Evolutionary conservation across 345 rosid genomes (phyloP).

Genomic region (Jatropha curcas): DNA sequence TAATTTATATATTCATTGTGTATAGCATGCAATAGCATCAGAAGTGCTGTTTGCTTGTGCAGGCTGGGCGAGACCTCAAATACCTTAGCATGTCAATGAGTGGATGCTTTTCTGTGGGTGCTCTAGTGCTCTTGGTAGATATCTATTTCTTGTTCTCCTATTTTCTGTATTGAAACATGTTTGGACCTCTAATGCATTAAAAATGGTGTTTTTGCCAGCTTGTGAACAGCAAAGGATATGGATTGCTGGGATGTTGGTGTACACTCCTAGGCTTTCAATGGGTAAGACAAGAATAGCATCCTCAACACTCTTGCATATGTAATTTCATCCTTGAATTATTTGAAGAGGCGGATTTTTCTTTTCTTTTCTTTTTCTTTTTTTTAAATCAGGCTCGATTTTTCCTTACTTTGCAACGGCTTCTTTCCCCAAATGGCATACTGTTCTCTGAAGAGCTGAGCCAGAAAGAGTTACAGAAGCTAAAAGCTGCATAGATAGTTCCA

Average conservation of each 20-base stretch:
- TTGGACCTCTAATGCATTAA: not conserved
- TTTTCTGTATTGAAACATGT: not conserved
- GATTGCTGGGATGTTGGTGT: slow-evolving; percentile 73
- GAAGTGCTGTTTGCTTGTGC: slow-evolving; percentile 12
- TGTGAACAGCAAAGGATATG: slow-evolving; percentile 55
- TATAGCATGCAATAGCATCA: no score
- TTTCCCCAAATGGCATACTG: slow-evolving; percentile 53
- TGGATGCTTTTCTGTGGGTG: slow-evolving; percentile 63
- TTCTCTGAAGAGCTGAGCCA: slow-evolving; percentile 48
- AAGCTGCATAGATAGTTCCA: slow-evolving; percentile 46
- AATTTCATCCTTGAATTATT: not conserved
- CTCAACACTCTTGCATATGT: slow-evolving; percentile 5
- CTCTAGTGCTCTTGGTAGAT: slow-evolving; percentile 57
- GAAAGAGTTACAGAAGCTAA: slow-evolving; percentile 37
- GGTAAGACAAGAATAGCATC: slow-evolving; percentile 50
- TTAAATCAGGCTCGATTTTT: slow-evolving; percentile 72
- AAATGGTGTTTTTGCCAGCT: slow-evolving; percentile 38
- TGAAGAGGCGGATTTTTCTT: not conserved
- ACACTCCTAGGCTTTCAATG: slow-evolving; percentile 70
- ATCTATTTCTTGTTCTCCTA: not conserved
- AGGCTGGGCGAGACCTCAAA: slow-evolving; percentile 88
- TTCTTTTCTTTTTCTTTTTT: not conserved
- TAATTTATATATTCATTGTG: not conserved
- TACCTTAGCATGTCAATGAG: slow-evolving; percentile 66
- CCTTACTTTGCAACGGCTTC: slow-evolving; percentile 55